A percentile compares a stretch with the other conserved stretches of the same genome.
Conservation (phyloP, 352 stramenopile genomes). For the Saprolegnia parasitica region DNA sequence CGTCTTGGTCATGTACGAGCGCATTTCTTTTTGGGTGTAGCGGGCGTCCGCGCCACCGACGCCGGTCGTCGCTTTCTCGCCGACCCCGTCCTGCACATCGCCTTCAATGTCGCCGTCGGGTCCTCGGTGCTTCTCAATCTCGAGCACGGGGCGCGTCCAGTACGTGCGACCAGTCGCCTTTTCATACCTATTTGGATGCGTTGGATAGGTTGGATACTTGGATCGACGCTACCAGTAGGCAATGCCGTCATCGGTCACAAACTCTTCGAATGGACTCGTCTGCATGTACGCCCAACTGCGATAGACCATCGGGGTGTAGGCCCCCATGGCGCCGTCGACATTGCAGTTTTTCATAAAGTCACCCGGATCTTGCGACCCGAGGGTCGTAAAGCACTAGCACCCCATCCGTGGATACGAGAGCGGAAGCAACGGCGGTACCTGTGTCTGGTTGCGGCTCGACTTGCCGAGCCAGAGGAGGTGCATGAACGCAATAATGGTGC, state of each 20-base stretch:
- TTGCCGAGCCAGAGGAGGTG: conserved; percentile 87
- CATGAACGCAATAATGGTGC: conserved; percentile 91
- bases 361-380: conserved; percentile 85
- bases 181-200: conserved; percentile 39
- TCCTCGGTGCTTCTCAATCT: conserved; percentile 64
- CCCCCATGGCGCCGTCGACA: conserved; percentile 59
- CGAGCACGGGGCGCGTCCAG: conserved; percentile 84
- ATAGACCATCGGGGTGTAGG: conserved; percentile 84
- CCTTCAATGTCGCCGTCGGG: conserved; percentile 79
- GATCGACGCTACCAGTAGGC: conserved; percentile 73
- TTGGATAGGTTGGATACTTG: neutral
- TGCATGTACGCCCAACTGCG: conserved; percentile 91
- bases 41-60: conserved; percentile 51
- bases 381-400: conserved; percentile 58
- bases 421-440: conserved; percentile 48
- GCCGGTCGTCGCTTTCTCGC: conserved; percentile 67
- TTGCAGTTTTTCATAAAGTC: conserved; percentile 90
- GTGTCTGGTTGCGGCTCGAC: conserved; percentile 85
- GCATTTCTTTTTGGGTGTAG: conserved; percentile 66
- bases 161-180: conserved; percentile 81
- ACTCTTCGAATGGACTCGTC: conserved; percentile 79
- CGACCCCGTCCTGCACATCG: conserved; percentile 62
- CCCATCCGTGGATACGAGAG: neutral
- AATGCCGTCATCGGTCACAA: conserved; percentile 85
- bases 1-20: conserved; percentile 83